Evolutionary conservation across 768 basidiomycete genomes (phyloP), one percentile per base, ranked within the genome.

Genomic region (Boletus rex-veris): DNA sequence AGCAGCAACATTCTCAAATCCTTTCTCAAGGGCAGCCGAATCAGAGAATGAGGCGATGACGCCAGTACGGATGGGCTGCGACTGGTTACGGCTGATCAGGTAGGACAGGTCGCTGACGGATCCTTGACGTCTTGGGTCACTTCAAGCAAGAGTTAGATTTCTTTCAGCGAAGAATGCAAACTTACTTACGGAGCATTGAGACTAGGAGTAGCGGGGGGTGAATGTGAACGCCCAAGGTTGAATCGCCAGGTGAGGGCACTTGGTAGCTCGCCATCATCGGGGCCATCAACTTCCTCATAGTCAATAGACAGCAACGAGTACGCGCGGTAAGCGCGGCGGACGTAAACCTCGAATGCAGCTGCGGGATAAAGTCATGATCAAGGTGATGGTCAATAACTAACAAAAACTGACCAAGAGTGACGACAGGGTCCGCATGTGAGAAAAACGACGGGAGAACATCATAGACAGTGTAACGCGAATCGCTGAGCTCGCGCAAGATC

Each of bases 401-500:
- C 33, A n/a, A 48, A 21, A 38, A 70, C 84, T 50, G 54, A 90
- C 91, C 89, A 39, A 98, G 80, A 11, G 84, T 81, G 58, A 98
- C 84, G 80, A 88, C 86, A 36, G 86, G 79, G 61, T 98, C 94
- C 16, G 77, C 68, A 66, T 95, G 90, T 55, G 81, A 84, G 83
- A 98, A 98, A 79, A 99, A 99, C 7, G 91, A 81, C 4, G 95
- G 93, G 44, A 99, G 82, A 7, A 99, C 97, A 67, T 99, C 97
- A 71, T 88, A 99, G 15, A 98, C 95, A 14, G 92, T 94, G 73
- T 95, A 98, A 40, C 91, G 82, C 7, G 96, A 98, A 73, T 99
- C 97, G 57, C 89, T 92, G 26, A 99, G 81, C 73, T 99, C 97
- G 66, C 85, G 85, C 63, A 99, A 77, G 36, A 93, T 80, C 56